A percentile compares a stretch with the other conserved stretches of the same genome.
These are phyloP conservation scores for Lasiodiplodia gonubiensis DNA, from an alignment of 2,329 filamentous ascomycete species.

Conservation along the genomic window DNA sequence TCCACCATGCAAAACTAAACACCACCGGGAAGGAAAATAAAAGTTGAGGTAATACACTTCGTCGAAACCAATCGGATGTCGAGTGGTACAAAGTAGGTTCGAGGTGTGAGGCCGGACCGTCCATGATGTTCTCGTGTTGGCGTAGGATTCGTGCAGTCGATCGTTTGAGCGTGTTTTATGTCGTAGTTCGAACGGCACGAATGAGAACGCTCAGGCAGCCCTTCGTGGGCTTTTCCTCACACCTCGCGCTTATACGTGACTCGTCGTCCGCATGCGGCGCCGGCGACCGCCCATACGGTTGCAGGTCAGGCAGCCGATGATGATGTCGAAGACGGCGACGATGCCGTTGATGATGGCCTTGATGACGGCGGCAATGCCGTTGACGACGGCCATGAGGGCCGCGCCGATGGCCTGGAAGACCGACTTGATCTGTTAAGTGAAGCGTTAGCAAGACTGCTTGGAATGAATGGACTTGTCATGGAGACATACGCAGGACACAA, in stretches of 20 bases:
- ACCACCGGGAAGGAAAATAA: neutral
- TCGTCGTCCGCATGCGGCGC: conserved; percentile 41
- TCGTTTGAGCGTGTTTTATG: neutral
- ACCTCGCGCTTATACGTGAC: conserved; percentile 32
- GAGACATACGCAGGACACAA: conserved; percentile 78
- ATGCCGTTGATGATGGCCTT: conserved; percentile 57
- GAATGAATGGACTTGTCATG: neutral
- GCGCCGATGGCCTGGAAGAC: conserved; percentile 55
- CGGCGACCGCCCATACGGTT: conserved; percentile 50
- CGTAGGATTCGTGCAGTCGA: neutral
- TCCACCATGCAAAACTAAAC: neutral
- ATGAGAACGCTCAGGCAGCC: neutral
- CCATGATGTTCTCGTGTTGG: neutral
- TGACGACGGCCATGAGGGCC: conserved; percentile 54
- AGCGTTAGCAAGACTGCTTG: conserved; percentile 34
- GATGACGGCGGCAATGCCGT: conserved; percentile 52
- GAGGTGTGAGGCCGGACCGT: conserved; percentile 21
- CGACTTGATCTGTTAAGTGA: conserved; percentile 43
- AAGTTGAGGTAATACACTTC: neutral
- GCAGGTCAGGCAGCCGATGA: conserved; percentile 58
- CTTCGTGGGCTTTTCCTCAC: conserved; percentile 19
- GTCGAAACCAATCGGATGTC: neutral
- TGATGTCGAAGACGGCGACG: conserved; percentile 55
- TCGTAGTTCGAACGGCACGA: neutral
- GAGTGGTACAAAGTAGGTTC: neutral